These are phyloP conservation scores for Cercospora sp. DNA, from an alignment of 2,329 filamentous ascomycete genomes.

Conservation along the genomic window DNA sequence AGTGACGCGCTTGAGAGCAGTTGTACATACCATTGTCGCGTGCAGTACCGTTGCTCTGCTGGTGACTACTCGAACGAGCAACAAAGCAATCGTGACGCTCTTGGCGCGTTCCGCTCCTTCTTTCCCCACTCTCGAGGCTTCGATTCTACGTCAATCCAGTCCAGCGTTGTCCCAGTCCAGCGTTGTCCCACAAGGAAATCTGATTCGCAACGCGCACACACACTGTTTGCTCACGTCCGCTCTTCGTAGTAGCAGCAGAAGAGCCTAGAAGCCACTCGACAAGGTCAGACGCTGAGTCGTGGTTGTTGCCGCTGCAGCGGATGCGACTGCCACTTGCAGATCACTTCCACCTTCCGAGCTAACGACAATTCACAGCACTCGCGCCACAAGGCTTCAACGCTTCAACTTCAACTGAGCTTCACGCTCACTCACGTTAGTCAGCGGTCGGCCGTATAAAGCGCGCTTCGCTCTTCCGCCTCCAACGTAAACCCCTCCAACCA, in stretches of 20 bases:
- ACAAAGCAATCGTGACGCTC: neutral
- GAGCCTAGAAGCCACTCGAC: neutral
- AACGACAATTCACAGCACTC: constrained; percentile 18
- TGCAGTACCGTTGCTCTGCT: neutral
- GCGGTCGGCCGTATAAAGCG: constrained; percentile 22
- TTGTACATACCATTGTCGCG: constrained; percentile 8
- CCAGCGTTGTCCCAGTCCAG: neutral
- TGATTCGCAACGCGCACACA: neutral
- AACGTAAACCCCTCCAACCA: constrained; percentile 11
- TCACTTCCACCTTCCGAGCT: constrained; percentile 6
- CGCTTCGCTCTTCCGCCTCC: constrained; percentile 14
- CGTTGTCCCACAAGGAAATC: neutral
- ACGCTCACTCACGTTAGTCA: constrained; percentile 23
- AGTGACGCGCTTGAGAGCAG: neutral
- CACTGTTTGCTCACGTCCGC: neutral
- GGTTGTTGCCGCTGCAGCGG: constrained; percentile 2
- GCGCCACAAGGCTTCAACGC: constrained; percentile 12
- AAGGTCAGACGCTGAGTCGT: neutral
- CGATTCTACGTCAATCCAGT: neutral
- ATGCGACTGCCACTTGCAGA: neutral
- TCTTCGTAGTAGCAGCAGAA: neutral
- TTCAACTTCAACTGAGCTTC: neutral
- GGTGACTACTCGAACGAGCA: neutral
- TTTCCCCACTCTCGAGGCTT: neutral
- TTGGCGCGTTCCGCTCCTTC: neutral